Conservation (phyloP, 352 stramenopile species). For the Phytophthora uliginosa region DNA sequence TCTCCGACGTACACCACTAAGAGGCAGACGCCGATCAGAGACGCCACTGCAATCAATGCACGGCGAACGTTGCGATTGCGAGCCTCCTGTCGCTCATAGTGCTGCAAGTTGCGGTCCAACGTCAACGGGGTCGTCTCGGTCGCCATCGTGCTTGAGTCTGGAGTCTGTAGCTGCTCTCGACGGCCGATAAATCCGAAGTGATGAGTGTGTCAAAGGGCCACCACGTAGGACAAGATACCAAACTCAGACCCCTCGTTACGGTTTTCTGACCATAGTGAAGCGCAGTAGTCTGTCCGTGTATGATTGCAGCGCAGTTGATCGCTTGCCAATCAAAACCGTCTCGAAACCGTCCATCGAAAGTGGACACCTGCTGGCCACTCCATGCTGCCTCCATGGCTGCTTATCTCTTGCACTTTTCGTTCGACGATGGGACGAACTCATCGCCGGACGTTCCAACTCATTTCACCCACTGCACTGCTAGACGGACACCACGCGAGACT, state of each 20-base stretch:
- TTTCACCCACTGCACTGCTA: conserved; percentile 18
- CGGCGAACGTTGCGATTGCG: conserved; percentile 34
- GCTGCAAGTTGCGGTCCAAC: conserved; percentile 22
- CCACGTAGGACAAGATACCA: conserved; percentile 10
- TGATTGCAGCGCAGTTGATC: conserved; percentile 25
- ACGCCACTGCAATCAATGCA: conserved; percentile 24
- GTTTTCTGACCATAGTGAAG: conserved; percentile 22
- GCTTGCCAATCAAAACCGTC: conserved; percentile 32
- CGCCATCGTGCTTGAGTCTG: conserved; percentile 16
- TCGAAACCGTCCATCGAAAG: conserved; percentile 21
- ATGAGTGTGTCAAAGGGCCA: conserved; percentile 19
- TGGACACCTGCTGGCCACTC: conserved; percentile 14
- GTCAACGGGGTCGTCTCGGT: conserved; percentile 38
- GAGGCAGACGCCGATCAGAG: conserved; percentile 28
- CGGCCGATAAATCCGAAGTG: conserved; percentile 21
- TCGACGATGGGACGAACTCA: conserved; percentile 33
- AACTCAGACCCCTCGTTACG: conserved; percentile 26
- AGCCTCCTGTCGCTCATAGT: conserved; percentile 29
- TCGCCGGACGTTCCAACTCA: conserved; percentile 17
- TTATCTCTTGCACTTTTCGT: conserved; percentile 26
- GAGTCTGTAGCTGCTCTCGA: conserved; percentile 1
- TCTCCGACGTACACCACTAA: conserved; percentile 29
- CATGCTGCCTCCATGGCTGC: neutral
- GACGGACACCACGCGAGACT: conserved; percentile 1
- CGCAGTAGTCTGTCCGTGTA: neutral